Base-by-base conservation (phyloP, 2,329 filamentous ascomycete species). In the Raffaelea ambrosiae region DNA sequence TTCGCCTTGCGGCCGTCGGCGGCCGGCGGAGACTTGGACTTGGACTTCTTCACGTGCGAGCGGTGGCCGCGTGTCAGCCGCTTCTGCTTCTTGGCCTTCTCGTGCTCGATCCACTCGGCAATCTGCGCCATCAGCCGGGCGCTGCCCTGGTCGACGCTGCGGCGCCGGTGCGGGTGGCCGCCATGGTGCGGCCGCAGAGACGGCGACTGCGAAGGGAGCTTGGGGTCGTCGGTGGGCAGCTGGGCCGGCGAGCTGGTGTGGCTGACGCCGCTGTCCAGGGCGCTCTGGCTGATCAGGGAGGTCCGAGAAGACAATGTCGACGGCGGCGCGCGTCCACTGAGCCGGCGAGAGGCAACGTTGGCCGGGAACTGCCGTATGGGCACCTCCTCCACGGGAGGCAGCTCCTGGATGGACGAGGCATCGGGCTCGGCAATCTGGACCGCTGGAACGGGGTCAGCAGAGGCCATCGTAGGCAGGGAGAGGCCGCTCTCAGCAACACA, bases 81-180 rank as follows among this genome's bases (percentile, higher is more conserved):
- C 72, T 65, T 36, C n/a, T 76, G 74, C 56, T 81, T 80, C 63
- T 84, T 86, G 29, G 72, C 67, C 59, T 83, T 85, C 66, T 96
- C 89, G 44, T 83, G 78, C 56, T 90, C 81, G 36, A 96, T 69
- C 91, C 91, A 97, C 54, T 87, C 81, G 22, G 79, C 75, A 14
- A 96, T 81, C 60, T 94, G 87, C 19, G 81, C 74, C 23, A 93
- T 66, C 23, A 93, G 65, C 53, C 73, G 77, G 55, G 81, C 71
- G 46, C 71, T 71, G 38, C 60, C 57, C 23, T 59, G 55, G 47
- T 70, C 66, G 20, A 62, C 46, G 39, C 58, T 59, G 46, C 63
- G 65, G 31, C 61, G 60, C 22, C 59, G 58, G 21, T 63, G 61
- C 46, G 63, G 59, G 44, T 70, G 63, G 48, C 71, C 67, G 47